These are phyloP conservation scores for Gyromitra esculenta DNA, from an alignment of 2,329 filamentous ascomycete genomes.

Conservation along the genomic window DNA sequence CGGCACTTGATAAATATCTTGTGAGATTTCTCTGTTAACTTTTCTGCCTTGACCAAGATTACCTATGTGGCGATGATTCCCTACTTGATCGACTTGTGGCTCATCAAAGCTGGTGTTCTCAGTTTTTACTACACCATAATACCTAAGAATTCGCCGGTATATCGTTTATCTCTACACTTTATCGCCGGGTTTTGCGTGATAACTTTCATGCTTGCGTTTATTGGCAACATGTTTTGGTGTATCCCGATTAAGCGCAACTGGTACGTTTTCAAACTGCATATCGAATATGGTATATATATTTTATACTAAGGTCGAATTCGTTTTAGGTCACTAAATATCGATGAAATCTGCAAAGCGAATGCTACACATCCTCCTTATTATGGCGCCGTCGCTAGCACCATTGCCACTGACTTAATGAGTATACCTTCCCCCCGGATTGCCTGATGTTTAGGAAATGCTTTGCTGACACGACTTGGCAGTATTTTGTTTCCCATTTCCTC, in stretches of 20 bases:
- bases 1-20: not conserved
- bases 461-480: constrained; percentile 33
- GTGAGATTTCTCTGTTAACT: constrained; percentile 8
- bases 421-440: not conserved
- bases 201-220: constrained; percentile 37
- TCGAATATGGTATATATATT: not conserved
- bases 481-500: constrained; percentile 49
- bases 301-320: not conserved
- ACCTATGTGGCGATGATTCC: constrained; percentile 44
- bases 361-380: constrained; percentile 25
- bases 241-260: constrained; percentile 45
- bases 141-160: constrained; percentile 23
- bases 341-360: constrained; percentile 36
- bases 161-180: constrained; percentile 43
- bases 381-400: constrained; percentile 32
- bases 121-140: constrained; percentile 46
- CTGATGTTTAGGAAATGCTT: not conserved
- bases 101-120: constrained; percentile 50
- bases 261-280: constrained; percentile 18
- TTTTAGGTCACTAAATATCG: constrained; percentile 35
- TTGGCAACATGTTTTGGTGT: constrained; percentile 42
- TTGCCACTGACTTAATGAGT: constrained; percentile 49
- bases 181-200: constrained; percentile 32
- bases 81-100: constrained; percentile 42
- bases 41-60: constrained; percentile 29